A percentile compares a stretch with the other conserved stretches of the same genome.
These are phyloP conservation scores for Huntiella moniliformis DNA, from an alignment of 2,329 filamentous ascomycete genomes.

Conservation along the genomic window DNA sequence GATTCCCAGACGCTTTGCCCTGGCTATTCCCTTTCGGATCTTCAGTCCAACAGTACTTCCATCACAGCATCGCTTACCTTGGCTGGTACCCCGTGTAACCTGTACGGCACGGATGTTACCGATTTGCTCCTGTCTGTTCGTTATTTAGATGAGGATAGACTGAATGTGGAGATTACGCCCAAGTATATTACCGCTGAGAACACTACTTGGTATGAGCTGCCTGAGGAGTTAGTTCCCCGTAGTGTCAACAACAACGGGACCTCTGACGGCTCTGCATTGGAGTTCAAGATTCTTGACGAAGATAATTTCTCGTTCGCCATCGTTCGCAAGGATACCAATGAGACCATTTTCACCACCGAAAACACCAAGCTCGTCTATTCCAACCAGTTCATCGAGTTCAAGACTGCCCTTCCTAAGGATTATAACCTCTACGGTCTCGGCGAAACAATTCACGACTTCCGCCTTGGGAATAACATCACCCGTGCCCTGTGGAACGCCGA, in stretches of 20 bases:
- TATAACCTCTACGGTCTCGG: slow-evolving; percentile 63
- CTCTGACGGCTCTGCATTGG: slow-evolving; percentile 38
- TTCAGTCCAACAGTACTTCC: slow-evolving; percentile 30
- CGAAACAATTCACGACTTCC: slow-evolving; percentile 51
- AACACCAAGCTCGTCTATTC: slow-evolving; percentile 51
- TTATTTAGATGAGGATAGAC: slow-evolving; percentile 43
- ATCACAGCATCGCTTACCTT: slow-evolving; percentile 53
- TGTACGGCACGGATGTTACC: slow-evolving; percentile 58
- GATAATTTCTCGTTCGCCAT: slow-evolving; percentile 52
- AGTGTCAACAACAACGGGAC: slow-evolving; percentile 51
- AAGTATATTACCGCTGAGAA: slow-evolving; percentile 42
- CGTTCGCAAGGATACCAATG: slow-evolving; percentile 36
- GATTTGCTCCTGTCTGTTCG: slow-evolving; percentile 47
- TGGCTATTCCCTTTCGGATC: slow-evolving; percentile 47
- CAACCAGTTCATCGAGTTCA: slow-evolving; percentile 60
- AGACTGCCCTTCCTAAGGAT: slow-evolving; percentile 41
- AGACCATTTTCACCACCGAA: slow-evolving; percentile 48
- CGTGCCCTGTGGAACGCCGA: slow-evolving; percentile 46
- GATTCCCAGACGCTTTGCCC: slow-evolving; percentile 33
- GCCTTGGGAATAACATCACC: slow-evolving; percentile 55
- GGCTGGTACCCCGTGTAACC: slow-evolving; percentile 53
- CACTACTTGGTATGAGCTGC: slow-evolving; percentile 46
- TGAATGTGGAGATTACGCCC: slow-evolving; percentile 54
- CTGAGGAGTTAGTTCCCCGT: slow-evolving; percentile 41
- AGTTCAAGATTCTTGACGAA: slow-evolving; percentile 32